A percentile compares a stretch with the other conserved stretches of the same genome.
Conservation (phyloP, 1,139 yeast genomes). For the Protomyces macrosporus region DNA sequence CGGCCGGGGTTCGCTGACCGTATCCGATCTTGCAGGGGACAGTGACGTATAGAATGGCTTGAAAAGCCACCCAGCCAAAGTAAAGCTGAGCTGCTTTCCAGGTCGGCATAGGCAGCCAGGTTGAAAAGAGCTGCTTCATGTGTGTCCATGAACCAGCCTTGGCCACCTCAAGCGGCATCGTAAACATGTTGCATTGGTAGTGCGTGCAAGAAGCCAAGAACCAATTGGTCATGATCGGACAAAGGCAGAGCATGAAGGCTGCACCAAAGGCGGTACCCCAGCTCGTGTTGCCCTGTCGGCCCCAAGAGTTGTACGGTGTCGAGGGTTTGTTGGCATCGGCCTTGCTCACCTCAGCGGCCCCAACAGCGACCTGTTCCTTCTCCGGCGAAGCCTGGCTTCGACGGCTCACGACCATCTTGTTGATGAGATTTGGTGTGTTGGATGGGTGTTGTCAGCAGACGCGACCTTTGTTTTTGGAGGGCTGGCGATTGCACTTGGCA, state of each 20-base stretch:
- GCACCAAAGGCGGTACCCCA: conserved; percentile 24
- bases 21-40: conserved; percentile 27
- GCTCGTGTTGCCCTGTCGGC: conserved; percentile 15
- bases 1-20: conserved; percentile 28
- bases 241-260: conserved; percentile 21
- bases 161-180: conserved; percentile 14
- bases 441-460: neutral
- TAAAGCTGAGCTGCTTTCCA: conserved; percentile 18
- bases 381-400: neutral
- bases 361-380: neutral
- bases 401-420: neutral
- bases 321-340: neutral
- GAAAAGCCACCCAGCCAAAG: conserved; percentile 24
- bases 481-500: too few species aligned
- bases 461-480: neutral
- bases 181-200: conserved; percentile 20
- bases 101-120: conserved; percentile 25
- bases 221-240: conserved; percentile 21
- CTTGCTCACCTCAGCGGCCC: neutral
- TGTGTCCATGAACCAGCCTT: neutral
- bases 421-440: too few species aligned
- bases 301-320: conserved; percentile 2
- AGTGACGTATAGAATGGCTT: conserved; percentile 23
- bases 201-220: conserved; percentile 23
- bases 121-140: conserved; percentile 1